phyloP scores from a whole-genome alignment of 2,329 filamentous ascomycete genomes.

The Dendrostoma leiphaemia region DNA sequence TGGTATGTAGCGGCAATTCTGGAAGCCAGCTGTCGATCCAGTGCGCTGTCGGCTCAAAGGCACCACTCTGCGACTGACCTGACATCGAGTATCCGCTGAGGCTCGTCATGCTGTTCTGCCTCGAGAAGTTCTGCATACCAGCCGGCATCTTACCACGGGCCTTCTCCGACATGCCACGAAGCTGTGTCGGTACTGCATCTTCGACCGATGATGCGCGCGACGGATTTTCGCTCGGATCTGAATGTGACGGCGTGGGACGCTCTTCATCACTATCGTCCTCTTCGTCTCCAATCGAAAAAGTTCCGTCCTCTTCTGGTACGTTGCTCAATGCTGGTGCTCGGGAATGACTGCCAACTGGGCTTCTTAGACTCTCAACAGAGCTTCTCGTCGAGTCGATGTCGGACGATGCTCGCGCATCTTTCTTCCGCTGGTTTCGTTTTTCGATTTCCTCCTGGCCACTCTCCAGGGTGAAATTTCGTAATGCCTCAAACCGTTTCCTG shows the following conservation, averaged over 20 bases:
- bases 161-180: constrained; percentile 95
- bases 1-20: constrained; percentile 83
- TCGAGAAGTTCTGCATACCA: constrained; percentile 75
- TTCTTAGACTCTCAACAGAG: constrained; percentile 67
- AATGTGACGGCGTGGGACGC: constrained; percentile 57
- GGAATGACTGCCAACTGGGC: constrained; percentile 54
- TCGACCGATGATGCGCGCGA: constrained; percentile 70
- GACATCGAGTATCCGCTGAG: constrained; percentile 64
- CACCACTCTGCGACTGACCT: constrained; percentile 53
- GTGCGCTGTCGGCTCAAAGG: constrained; percentile 73
- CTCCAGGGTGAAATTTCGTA: constrained; percentile 86
- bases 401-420: constrained; percentile 56
- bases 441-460: constrained; percentile 91
- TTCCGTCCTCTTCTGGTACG: constrained; percentile 73
- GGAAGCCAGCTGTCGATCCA: constrained; percentile 97
- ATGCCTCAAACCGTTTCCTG: constrained; percentile 77
- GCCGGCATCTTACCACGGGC: constrained; percentile 94
- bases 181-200: constrained; percentile 76
- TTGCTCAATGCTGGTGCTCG: constrained; percentile 59
- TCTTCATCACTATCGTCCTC: constrained; percentile 57
- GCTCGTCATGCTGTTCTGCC: constrained; percentile 86
- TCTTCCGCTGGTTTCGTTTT: constrained; percentile 66
- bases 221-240: constrained; percentile 62
- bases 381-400: constrained; percentile 52
- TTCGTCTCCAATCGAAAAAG: constrained; percentile 88